Evolutionary conservation across 1,284 basidiomycete genomes (phyloP), one percentile per base, ranked within the genome.

Genomic region (Leccinum pachyderme): DNA sequence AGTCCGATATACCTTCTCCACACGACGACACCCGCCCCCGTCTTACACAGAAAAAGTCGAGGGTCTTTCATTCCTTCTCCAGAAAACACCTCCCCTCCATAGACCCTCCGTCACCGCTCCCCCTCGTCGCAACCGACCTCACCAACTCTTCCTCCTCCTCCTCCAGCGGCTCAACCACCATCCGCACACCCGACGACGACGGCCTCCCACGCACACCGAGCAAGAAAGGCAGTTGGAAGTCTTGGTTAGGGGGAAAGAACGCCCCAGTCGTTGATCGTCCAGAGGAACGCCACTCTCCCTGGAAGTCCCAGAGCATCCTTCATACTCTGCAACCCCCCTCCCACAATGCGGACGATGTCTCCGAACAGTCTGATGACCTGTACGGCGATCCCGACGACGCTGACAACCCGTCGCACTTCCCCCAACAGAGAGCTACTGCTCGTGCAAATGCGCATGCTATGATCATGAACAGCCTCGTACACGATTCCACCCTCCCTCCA

Each of bases 171-270:
- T 83, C 81, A 13, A 77, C 79, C 46, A 81, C 80, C 53, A 73
- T 83, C 39, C 79, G 77, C 55, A 86, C 86, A 8, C 84, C 84
- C 35, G 84, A 77, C 59, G 79, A 87, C 61, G 83, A 86, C 60
- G 74, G 69, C 59, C 65, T 75, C 55, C 65, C 74, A 58, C 66
- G 70, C 58, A 66, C 63, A n/a, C 64, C 65, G 27, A 76, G 73
- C 63, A 68, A 65, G 63, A 79, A 75, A 61, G 74, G 77, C 48
- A 67, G 56, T 35, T 83, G 81, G 80, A 75, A 77, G 56, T 70
- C 77, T 3, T 83, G 81, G 81, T 66, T 82, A 56, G 72, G 67
- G 54, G 59, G 71, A 53, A 81, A 77, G 66, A 73, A 75, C 64
- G 71, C 31, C 59, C 52, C 50, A 37, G 13, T 50, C 54, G 55